phyloP scores from a whole-genome alignment of 169 alveolate genomes.

The Besnoitia besnoiti region DNA sequence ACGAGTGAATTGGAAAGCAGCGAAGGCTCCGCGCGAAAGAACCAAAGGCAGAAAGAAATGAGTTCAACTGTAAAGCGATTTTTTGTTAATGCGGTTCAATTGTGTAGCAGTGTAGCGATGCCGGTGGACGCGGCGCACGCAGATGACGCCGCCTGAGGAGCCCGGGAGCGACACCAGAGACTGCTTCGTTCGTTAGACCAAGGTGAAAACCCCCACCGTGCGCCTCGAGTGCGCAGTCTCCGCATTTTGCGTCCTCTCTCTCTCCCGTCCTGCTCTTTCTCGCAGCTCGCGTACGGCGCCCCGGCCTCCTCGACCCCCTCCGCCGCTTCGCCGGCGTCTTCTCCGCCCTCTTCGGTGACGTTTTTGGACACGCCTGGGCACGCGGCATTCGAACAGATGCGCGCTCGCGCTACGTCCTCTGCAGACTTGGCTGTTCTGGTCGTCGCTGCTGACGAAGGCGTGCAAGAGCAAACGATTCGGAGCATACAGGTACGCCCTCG shows the following conservation, averaged over 20 bases:
- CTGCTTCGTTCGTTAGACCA: too few species aligned
- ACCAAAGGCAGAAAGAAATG: too few species aligned
- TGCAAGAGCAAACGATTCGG: slow-evolving; percentile 19
- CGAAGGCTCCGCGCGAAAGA: too few species aligned
- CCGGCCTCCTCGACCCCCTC: neutral
- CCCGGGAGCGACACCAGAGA: too few species aligned
- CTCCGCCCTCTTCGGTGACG: neutral
- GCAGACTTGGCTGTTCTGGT: slow-evolving; percentile 52
- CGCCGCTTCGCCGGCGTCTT: neutral
- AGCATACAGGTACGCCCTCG: neutral
- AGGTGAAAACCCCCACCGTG: too few species aligned
- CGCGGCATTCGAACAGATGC: slow-evolving; percentile 46
- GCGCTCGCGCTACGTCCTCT: slow-evolving; percentile 30
- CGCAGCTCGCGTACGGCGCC: neutral
- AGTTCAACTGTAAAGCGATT: too few species aligned
- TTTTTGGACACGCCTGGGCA: slow-evolving; percentile 59
- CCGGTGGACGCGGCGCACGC: too few species aligned
- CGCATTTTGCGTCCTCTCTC: neutral
- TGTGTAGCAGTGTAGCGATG: too few species aligned
- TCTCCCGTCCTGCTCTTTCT: neutral
- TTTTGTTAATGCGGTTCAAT: too few species aligned
- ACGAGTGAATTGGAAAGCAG: too few species aligned
- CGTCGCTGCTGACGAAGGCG: slow-evolving; percentile 47
- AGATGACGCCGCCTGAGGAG: too few species aligned
- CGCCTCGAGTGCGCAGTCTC: neutral